Evolutionary conservation across 2,329 filamentous ascomycete genomes (phyloP), one percentile per base, ranked within the genome.

Genomic region (Triangularia setosa): DNA sequence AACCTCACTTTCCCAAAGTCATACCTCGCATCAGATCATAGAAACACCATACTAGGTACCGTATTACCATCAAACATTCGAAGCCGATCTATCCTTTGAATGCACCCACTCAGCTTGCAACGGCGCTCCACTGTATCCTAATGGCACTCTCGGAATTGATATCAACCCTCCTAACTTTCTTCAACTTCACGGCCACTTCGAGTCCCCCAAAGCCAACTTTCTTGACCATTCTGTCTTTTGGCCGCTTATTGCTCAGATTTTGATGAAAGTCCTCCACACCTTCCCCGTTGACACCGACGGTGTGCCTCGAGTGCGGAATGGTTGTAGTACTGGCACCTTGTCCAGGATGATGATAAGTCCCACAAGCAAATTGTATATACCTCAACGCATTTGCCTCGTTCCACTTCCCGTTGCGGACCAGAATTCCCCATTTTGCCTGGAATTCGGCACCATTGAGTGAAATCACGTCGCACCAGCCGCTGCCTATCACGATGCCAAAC

Each of bases 61-160:
- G 11, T 33, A 12, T 14, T 12, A 3, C 30, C 30, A 28, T 28
- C n/a, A n/a, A n/a, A n/a, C n/a, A n/a, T n/a, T n/a, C n/a, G n/a
- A 28, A 4, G 27, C 27, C 27, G 27, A 28, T 28, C 27, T 9
- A n/a, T n/a, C n/a, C n/a, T n/a, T n/a, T n/a, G n/a, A n/a, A n/a
- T n/a, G n/a, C 14, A 40, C 14, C 16, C 14, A 14, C 4, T 40
- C 18, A 48, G 40, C 3, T 48, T 18, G 7, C 8, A 21, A 48
- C 7, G 21, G 40, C 40, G n/a, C 40, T 60, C 67, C 67, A 69
- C n/a, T 64, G 33, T 27, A 69, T 65, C 61, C 62, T 64, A 6
- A 69, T 65, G 3, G 67, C 67, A 44, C 67, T 69, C 57, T 69
- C 63, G n/a, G 61, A 69, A n/a, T 64, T 64, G 21, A 69, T 58